Conservation (phyloP, 345 rosid genomes). For the Populus tremula region DNA sequence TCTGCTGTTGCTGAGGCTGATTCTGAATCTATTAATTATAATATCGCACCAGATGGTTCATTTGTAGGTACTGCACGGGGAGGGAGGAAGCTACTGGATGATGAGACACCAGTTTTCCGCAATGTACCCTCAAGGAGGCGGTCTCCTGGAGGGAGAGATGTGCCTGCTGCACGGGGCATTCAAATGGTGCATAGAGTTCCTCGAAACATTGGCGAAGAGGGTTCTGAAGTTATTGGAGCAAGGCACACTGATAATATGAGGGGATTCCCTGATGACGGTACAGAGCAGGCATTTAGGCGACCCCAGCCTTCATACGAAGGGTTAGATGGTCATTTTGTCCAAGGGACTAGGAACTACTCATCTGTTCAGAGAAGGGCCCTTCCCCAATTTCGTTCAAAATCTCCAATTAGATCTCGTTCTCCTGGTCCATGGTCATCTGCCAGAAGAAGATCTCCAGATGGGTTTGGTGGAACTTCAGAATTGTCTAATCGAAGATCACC, state of each 20-base stretch:
- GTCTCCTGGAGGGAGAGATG: constrained; percentile 49
- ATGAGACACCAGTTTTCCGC: constrained; percentile 39
- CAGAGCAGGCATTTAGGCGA: constrained; percentile 46
- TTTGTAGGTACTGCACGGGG: constrained; percentile 53
- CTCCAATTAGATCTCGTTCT: constrained; percentile 64
- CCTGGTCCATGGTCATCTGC: constrained; percentile 69
- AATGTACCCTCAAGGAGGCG: constrained; percentile 48
- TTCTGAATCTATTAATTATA: constrained; percentile 46
- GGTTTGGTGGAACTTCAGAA: constrained; percentile 56
- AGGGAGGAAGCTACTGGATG: constrained; percentile 53
- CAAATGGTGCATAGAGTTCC: constrained; percentile 51
- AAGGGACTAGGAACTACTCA: constrained; percentile 52
- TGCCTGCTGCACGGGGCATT: constrained; percentile 37
- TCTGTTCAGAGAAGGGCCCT: constrained; percentile 46
- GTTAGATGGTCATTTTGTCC: constrained; percentile 49
- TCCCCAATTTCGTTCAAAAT: constrained; percentile 54
- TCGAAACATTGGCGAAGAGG: constrained; percentile 53
- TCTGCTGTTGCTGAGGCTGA: constrained; percentile 39
- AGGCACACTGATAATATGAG: constrained; percentile 62
- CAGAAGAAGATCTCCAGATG: constrained; percentile 72
- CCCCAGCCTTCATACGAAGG: constrained; percentile 51
- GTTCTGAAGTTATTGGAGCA: constrained; percentile 50
- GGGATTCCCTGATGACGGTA: constrained; percentile 42
- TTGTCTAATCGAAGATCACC: constrained; percentile 61
- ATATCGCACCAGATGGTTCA: constrained; percentile 43